Evolutionary conservation across 495 filamentous ascomycete species (phyloP), one percentile per base, ranked within the genome.

Genomic region (Pseudomonodictys pantanalensis): DNA sequence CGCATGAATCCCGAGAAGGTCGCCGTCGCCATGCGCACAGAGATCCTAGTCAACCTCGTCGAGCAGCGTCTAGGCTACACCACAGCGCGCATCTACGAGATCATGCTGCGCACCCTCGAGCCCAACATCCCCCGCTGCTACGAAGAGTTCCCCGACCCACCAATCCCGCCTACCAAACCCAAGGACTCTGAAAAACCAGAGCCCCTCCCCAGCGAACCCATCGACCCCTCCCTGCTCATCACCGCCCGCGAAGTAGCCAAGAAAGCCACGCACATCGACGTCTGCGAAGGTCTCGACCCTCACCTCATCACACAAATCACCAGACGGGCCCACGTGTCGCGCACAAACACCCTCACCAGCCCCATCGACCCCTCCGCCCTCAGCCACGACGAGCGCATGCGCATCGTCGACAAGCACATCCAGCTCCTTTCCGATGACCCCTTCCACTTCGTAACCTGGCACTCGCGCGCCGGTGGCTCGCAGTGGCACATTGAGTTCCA

Each of bases 1-100:
- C 84, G 88, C 26, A 78, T 97, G 23, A 96, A 96, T 70, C 86
- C 90, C 68, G 87, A 89, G 32, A 96, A 92, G 68, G 86, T 90
- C 42, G 78, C 83, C 3, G 88, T 97, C 12, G 79, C 87, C 17
- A 79, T 95, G 52, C 89, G 93, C 51, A 96, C 87, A 61, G 78
- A 81, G 48, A 84, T 84, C 22, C 85, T 98, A 28, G 81, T 87
- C 35, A 75, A 78, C 2, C 73, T 84, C 22, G 86, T 79, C 2
- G 75, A 76, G 62, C 81, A 78, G 62, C 80, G 74, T 65, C 78
- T 83, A 58, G 86, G 85, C 48, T 77, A 77, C 58, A 82, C 72
- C 0, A 91, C 92, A 0, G 80, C 83, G 2, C 78, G 85, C 45
- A 82, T 97, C 18, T 98, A 96, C 62, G 81, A 79, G 23, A 79